Evolutionary conservation across 441 rosid genomes (phyloP).

Genomic region (Syzygium syzygioides): DNA sequence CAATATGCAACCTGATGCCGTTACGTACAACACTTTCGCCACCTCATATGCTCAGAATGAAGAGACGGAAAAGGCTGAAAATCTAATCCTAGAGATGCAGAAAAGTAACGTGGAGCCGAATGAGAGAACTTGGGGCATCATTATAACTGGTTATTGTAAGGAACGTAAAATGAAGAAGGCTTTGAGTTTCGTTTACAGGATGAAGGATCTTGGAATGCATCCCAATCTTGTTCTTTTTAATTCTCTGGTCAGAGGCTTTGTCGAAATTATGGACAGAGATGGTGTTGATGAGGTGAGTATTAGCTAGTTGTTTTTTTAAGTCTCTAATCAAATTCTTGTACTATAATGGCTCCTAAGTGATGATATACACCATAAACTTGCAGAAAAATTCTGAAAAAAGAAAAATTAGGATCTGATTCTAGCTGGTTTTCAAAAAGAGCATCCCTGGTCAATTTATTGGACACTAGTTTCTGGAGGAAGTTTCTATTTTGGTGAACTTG

Average conservation of each 20-base stretch:
- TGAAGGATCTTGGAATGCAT: slow-evolving; percentile 79
- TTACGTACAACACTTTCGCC: slow-evolving; percentile 76
- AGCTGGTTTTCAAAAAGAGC: neutral
- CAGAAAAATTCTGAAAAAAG: neutral
- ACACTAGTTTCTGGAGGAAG: neutral
- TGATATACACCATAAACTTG: neutral
- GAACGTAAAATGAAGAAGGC: slow-evolving; percentile 81
- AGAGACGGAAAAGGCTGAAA: slow-evolving; percentile 61
- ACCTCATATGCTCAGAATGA: slow-evolving; percentile 60
- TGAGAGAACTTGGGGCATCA: slow-evolving; percentile 78
- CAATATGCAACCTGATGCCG: slow-evolving; percentile 65
- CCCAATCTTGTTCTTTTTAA: slow-evolving; percentile 85
- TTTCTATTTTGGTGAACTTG: neutral
- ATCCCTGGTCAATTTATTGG: neutral
- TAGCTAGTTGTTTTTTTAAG: neutral
- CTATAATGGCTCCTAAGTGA: neutral
- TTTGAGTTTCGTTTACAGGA: slow-evolving; percentile 55
- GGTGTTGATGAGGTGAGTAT: slow-evolving; percentile 76
- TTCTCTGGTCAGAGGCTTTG: slow-evolving; percentile 77
- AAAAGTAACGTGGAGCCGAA: slow-evolving; percentile 57
- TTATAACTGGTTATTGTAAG: slow-evolving; percentile 74
- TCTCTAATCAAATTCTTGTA: neutral
- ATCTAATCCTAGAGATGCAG: slow-evolving; percentile 65
- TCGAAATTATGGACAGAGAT: slow-evolving; percentile 44
- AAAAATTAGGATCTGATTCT: neutral